A percentile compares a stretch with the other conserved stretches of the same genome.
These are phyloP conservation scores for Patellaria atrata DNA, from an alignment of 495 filamentous ascomycete genomes.

Conservation along the genomic window DNA sequence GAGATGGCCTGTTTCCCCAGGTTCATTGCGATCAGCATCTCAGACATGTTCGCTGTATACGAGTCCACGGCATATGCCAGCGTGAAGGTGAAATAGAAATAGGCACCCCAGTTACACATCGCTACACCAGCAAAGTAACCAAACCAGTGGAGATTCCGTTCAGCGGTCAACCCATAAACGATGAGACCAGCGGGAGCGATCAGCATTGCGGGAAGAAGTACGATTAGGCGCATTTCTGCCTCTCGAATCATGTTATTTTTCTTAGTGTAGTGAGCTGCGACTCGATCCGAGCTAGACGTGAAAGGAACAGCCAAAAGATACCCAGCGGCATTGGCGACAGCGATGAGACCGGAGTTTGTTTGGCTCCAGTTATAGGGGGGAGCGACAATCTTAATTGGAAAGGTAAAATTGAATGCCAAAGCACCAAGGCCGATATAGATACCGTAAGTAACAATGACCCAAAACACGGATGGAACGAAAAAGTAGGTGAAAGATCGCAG, in stretches of 20 bases:
- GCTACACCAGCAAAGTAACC: conserved; percentile 40
- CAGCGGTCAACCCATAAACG: conserved; percentile 40
- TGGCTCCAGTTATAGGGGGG: conserved; percentile 44
- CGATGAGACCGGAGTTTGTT: conserved; percentile 41
- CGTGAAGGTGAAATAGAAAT: conserved; percentile 47
- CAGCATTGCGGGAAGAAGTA: conserved; percentile 39
- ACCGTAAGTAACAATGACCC: conserved; percentile 39
- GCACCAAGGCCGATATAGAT: conserved; percentile 45
- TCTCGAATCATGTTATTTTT: conserved; percentile 43
- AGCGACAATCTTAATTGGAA: conserved; percentile 39
- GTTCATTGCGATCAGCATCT: conserved; percentile 58
- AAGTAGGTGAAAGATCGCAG: conserved; percentile 39
- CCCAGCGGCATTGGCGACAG: conserved; percentile 37
- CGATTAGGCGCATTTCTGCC: conserved; percentile 46
- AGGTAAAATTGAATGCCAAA: conserved; percentile 45
- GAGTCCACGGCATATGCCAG: conserved; percentile 45
- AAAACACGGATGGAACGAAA: conserved; percentile 41
- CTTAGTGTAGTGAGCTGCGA: conserved; percentile 40
- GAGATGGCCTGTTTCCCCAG: conserved; percentile 50
- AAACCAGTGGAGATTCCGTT: conserved; percentile 40
- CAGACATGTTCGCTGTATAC: conserved; percentile 40
- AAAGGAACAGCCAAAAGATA: conserved; percentile 42
- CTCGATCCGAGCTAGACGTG: conserved; percentile 38
- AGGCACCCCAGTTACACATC: conserved; percentile 37
- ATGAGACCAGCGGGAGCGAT: conserved; percentile 40